phyloP scores from a whole-genome alignment of 2,329 filamentous ascomycete species.

The Talaromyces sp. region DNA sequence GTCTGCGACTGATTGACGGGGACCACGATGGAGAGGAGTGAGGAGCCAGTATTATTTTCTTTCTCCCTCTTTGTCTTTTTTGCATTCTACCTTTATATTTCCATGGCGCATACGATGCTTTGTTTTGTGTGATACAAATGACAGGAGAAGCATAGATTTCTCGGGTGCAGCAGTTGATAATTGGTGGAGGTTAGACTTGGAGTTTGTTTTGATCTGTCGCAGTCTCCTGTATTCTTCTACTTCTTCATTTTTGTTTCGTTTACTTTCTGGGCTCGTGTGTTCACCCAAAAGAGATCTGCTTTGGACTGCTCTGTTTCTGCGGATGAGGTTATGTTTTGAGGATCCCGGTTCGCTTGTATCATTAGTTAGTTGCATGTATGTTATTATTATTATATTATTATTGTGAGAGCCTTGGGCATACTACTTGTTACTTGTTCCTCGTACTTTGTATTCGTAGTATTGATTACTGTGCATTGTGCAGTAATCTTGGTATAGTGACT shows the following conservation, averaged over 20 bases:
- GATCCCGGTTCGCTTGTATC: neutral
- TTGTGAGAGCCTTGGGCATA: neutral
- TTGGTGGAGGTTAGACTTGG: neutral
- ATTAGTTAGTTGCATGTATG: neutral
- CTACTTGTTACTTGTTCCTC: neutral
- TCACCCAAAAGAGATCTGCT: neutral
- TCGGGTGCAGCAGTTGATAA: neutral
- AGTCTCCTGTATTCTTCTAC: neutral
- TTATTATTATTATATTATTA: neutral
- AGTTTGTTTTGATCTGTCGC: neutral
- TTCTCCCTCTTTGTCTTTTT: neutral
- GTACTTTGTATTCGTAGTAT: neutral
- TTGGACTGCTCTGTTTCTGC: neutral
- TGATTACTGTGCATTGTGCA: too few relatives aligned
- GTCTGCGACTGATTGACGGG: constrained; percentile 41
- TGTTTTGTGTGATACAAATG: neutral
- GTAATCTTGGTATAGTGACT: neutral
- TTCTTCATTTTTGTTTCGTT: neutral
- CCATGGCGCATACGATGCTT: neutral
- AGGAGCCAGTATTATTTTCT: neutral
- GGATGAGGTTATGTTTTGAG: neutral
- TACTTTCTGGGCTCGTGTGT: neutral
- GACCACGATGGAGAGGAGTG: constrained; percentile 31
- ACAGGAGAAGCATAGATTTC: neutral
- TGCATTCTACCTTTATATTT: neutral